Evolutionary conservation across 345 rosid genomes (phyloP), one percentile per base, ranked within the genome.

Genomic region (Heritiera fomes): DNA sequence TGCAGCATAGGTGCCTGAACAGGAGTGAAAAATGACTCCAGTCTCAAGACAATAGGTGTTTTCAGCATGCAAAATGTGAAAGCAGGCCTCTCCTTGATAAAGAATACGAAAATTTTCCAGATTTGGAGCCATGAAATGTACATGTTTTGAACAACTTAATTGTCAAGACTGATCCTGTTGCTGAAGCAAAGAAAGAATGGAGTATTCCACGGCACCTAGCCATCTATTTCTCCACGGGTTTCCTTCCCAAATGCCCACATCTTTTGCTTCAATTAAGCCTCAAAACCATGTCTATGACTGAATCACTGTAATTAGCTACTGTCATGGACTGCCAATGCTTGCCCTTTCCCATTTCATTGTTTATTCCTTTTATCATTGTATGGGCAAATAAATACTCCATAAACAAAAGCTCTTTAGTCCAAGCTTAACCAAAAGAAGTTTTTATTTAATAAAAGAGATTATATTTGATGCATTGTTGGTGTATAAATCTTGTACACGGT

Each of bases 51-150:
- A 34, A 34, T 8, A 73, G 66, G 30, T 74, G 55, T 72, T 40
- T 58, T 71, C 41, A 10, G 43, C 59, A n/a, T 71, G 61, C 80
- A n/a, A 30, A 56, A 40, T 73, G 10, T 53, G 46, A 63, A 55
- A 49, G 9, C 34, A 55, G 58, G 28, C 1, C 20, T 12, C 28
- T 14, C 34, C 34, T 56, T 58, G 58, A 55, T 17, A 32, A 73
- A 73, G 76, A 73, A 50, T 28, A 17, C 30, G 17, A 3, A 56
- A 5, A 38, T 13, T 17, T 53, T 73, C 12, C 49, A 6, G 38
- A 46, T 71, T 61, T 43, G 52, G 53, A 75, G 78, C 15, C 67
- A 71, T 49, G 41, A 71, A 71, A 47, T 70, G 41, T 70, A 70
- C 11, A 49, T 47, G 12, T 47, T 47, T 41, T 45, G 50, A 68